Base-by-base conservation (phyloP, 805 yeast genomes). In the Yarrowia alimentaria region DNA sequence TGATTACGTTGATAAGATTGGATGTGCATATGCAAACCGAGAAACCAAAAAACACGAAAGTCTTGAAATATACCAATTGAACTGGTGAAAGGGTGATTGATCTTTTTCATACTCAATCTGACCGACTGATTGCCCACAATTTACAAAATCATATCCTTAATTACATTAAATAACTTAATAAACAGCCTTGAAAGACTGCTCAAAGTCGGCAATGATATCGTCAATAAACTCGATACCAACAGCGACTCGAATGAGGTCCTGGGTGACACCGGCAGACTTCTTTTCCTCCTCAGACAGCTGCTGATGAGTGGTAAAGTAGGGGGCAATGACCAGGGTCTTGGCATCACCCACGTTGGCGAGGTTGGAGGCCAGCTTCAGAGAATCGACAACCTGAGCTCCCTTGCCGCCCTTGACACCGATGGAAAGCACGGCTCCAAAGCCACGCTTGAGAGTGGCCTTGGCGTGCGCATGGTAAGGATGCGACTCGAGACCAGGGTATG, bases 311-410 rank as follows among this genome's bases (percentile, higher is more conserved):
- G 98, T 93, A 70, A 78, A 88, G 76, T 83, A 90, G 58, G 99
- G 99, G 51, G 96, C 90, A 68, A 91, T 91, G 53, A 91, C 95
- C 65, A 91, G 77, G 35, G 98, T 87, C 74, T 91, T 93, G 45
- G 91, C 82, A 64, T 91, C 99, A 65, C 99, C 99, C 54, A 91
- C 97, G 63, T 91, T 91, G 43, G 99, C 98, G 65, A 93, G 79
- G 72, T 89, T 86, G 24, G 95, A 83, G 52, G 95, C 94, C 53
- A 93, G 70, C 68, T 87, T 79, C 68, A 93, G 78, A 60, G 70
- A 72, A 68, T 90, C 96, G 55, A 87, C 96, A 55, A 89, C 87
- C 60, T 74, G 77, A 51, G 91, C 90, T 60, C 95, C 88, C 31
- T 90, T 79, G 29, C 71, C 78, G 7, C 72, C 68, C 65, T 86